Conservation (phyloP, 352 stramenopile species). For the Globisporangium megalacanthum region DNA sequence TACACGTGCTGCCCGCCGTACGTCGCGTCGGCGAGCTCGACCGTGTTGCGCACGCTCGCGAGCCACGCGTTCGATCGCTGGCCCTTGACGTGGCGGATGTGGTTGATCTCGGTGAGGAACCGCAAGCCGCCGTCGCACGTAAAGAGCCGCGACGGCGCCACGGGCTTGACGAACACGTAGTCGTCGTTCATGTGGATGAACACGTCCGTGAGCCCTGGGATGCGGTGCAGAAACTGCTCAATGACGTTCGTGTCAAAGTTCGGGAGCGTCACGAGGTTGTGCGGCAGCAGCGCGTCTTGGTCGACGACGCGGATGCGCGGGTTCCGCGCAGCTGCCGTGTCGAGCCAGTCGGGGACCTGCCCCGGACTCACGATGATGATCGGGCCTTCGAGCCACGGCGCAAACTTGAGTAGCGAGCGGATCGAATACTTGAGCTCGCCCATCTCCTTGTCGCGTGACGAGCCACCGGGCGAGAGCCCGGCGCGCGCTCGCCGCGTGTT, state of each 20-base stretch:
- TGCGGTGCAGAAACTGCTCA: slow-evolving; percentile 85
- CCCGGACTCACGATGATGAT: slow-evolving; percentile 83
- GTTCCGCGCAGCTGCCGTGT: slow-evolving; percentile 36
- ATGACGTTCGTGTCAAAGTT: slow-evolving; percentile 85
- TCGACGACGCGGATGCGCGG: slow-evolving; percentile 67
- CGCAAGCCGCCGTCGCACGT: slow-evolving; percentile 71
- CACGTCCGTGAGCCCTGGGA: slow-evolving; percentile 80
- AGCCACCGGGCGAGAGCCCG: slow-evolving; percentile 49
- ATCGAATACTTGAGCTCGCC: slow-evolving; percentile 85
- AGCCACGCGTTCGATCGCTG: slow-evolving; percentile 69
- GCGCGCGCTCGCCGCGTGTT: slow-evolving; percentile 48
- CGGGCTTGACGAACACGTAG: slow-evolving; percentile 83
- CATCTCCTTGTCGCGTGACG: slow-evolving; percentile 79
- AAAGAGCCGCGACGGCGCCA: slow-evolving; percentile 81
- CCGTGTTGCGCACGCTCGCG: slow-evolving; percentile 71
- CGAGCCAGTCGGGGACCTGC: slow-evolving; percentile 79
- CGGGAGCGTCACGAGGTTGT: slow-evolving; percentile 43
- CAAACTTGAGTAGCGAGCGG: slow-evolving; percentile 74
- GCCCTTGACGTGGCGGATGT: slow-evolving; percentile 68
- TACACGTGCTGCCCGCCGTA: slow-evolving; percentile 83
- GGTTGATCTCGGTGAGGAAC: slow-evolving; percentile 78
- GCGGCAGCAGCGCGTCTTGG: slow-evolving; percentile 71
- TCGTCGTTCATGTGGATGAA: slow-evolving; percentile 90
- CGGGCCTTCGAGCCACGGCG: slow-evolving; percentile 67
- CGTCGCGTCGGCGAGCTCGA: slow-evolving; percentile 54